Evolutionary conservation across 2,329 filamentous ascomycete species (phyloP), one percentile per base, ranked within the genome.

Genomic region (Polytolypa hystricis): DNA sequence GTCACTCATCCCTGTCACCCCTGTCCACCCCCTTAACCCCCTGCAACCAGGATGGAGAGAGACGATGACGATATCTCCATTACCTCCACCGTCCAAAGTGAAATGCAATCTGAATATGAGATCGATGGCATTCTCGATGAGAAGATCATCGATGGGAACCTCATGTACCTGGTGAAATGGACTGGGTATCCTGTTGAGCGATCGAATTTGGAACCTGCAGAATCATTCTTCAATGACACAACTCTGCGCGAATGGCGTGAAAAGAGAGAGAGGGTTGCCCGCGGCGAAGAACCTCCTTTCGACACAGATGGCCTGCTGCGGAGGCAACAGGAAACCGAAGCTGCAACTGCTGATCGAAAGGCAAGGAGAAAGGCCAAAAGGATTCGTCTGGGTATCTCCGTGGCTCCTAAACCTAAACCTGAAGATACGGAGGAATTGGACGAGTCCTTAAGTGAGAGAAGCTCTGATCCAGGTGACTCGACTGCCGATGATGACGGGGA

Each of bases 161-260:
- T 51, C 11, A 55, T 49, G 16, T 84, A 75, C 49, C 65, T 85
- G 1, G 69, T 83, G 15, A 68, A 73, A 41, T 85, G 80, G 81
- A 60, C 64, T 17, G 68, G 62, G 2, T 86, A 79, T 48, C 61
- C 66, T 1, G 42, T 76, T 4, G 54, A 73, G n/a, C 55, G 70
- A 39, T 65, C 67, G 38, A 77, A 73, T 0, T 75, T 69, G 69
- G 69, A 75, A 43, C 66, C 68, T 1, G 49, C 47, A 12, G 54
- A 58, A 2, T 55, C 57, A 30, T 67, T 73, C 40, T 34, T 46
- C 17, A 43, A 48, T 27, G 48, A 53, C 17, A 46, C 44, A 8
- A 61, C 56, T 1, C 48, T 73, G 14, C 26, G 50, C 5, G 55
- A 61, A 2, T 71, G 67, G 64, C 42, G 48, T 28, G 37, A 45